These are phyloP conservation scores for Inga leiocalycina DNA, from an alignment of 306 rosid species.

Conservation along the genomic window DNA sequence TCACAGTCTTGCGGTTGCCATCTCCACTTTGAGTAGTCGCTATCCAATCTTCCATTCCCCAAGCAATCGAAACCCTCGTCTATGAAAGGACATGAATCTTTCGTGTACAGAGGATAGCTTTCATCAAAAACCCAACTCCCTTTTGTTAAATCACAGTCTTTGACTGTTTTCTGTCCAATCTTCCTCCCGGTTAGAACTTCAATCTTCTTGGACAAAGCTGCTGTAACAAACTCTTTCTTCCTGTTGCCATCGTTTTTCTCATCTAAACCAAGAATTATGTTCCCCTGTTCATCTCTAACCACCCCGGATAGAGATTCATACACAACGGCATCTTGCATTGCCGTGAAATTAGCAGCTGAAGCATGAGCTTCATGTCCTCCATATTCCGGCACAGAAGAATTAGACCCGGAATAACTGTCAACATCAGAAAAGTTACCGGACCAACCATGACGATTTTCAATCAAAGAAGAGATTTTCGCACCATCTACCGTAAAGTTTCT, in stretches of 20 bases:
- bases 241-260: slow-evolving; percentile 26
- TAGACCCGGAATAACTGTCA: slow-evolving; percentile 37
- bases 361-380: slow-evolving; percentile 31
- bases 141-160: slow-evolving; percentile 68
- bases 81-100: slow-evolving; percentile 74
- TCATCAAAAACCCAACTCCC: slow-evolving; percentile 88
- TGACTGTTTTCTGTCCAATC: slow-evolving; percentile 36
- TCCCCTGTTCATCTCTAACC: slow-evolving; percentile 31
- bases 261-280: slow-evolving; percentile 12
- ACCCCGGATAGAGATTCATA: slow-evolving; percentile 25
- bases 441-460: slow-evolving; percentile 43
- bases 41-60: slow-evolving; percentile 80
- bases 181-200: slow-evolving; percentile 30
- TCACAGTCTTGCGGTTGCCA: slow-evolving; percentile 84
- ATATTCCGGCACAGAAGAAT: slow-evolving; percentile 36
- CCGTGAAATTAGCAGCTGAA: slow-evolving; percentile 38
- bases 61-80: slow-evolving; percentile 93
- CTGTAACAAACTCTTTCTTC: slow-evolving; percentile 28
- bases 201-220: slow-evolving; percentile 26
- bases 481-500: slow-evolving; percentile 44
- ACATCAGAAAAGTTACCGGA: slow-evolving; percentile 43
- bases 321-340: slow-evolving; percentile 25
- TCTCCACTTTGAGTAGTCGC: slow-evolving; percentile 71
- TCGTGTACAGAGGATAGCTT: slow-evolving; percentile 65
- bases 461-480: slow-evolving; percentile 39